Evolutionary conservation across 1,284 basidiomycete genomes (phyloP), one percentile per base, ranked within the genome.

Genomic region (Sparassis latifolia): DNA sequence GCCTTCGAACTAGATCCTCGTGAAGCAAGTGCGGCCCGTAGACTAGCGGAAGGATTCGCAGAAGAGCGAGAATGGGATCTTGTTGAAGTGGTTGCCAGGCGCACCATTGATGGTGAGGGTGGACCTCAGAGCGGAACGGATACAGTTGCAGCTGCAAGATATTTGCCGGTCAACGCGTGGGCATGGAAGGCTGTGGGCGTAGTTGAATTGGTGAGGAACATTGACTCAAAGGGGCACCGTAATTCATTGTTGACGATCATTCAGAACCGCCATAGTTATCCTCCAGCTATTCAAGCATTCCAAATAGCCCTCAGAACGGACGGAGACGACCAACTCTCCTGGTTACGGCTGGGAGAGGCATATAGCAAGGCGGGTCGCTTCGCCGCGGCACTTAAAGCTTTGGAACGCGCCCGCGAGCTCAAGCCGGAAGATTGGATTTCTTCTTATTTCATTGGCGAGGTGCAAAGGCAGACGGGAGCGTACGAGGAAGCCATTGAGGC

Each of bases 151-250:
- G 68, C 67, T 37, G 72, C 69, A 41, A 72, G 78, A 55, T 82
- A 82, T 65, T 76, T 86, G 33, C 89, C 92, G 0, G 84, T 82
- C 41, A 95, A 94, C 60, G 81, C 88, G 2, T 99, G 97, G 97
- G 97, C 97, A 1, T 99, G 95, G 94, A 98, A 97, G 68, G 96
- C 97, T 7, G 74, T 97, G 31, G 97, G 97, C 1, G 82, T 91
- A 1, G 94, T 96, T 1, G 92, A 97, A 64, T 73, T 97, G 70
- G 93, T 20, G 20, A 20, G 20, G 20, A 93, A 61, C 69, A 84
- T 68, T n/a, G 33, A 10, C 33, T 41, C 38, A 29, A 9, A 3
- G 31, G 0, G 20, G 47, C 38, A 20, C 31, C 41, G 28, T 37
- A 33, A 44, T 32, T 37, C 47, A 39, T 29, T 42, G 33, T 28